Percentiles rank a stretch among this genome's conserved stretches.
phyloP scores from a whole-genome alignment of 2,329 filamentous ascomycete species.

The Penicillium oxalicum region DNA sequence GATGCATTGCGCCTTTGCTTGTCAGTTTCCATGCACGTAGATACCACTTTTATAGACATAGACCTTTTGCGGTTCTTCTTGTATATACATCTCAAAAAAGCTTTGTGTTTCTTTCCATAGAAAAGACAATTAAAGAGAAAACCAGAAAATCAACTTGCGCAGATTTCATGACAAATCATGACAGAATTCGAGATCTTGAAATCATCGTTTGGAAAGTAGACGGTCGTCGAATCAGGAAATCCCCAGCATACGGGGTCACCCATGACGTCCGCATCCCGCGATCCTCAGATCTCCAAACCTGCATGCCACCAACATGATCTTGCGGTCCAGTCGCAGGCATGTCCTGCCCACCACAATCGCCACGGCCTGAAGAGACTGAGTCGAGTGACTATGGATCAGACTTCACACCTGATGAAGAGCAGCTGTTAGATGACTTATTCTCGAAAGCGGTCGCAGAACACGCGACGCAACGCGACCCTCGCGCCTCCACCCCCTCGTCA shows the following conservation, averaged over 20 bases:
- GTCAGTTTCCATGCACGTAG: not conserved
- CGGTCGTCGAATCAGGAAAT: too few relatives aligned
- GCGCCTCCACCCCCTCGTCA: slow-evolving; percentile 13
- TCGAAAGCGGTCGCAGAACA: slow-evolving; percentile 37
- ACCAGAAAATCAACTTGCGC: too few relatives aligned
- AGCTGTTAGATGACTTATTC: slow-evolving; percentile 48
- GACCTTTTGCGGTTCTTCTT: not conserved
- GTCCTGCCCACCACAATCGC: slow-evolving; percentile 23
- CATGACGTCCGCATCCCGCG: slow-evolving; percentile 11
- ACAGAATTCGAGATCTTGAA: too few relatives aligned
- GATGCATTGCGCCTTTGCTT: slow-evolving; percentile 8
- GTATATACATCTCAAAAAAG: too few relatives aligned
- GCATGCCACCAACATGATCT: slow-evolving; percentile 18
- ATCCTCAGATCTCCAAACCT: slow-evolving; percentile 2
- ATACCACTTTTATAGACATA: slow-evolving; percentile 18
- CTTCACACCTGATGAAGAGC: slow-evolving; percentile 53
- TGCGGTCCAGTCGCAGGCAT: slow-evolving; percentile 24
- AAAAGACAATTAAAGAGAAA: too few relatives aligned
- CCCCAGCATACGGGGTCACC: too few relatives aligned
- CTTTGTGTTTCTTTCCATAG: not conserved
- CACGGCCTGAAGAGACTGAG: slow-evolving; percentile 19
- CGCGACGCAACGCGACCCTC: slow-evolving; percentile 16
- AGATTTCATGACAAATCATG: too few relatives aligned
- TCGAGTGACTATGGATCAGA: slow-evolving; percentile 60
- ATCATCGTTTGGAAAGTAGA: too few relatives aligned